Evolutionary conservation across 2,329 filamentous ascomycete genomes (phyloP).

Genomic region (Dendryphion nanum): DNA sequence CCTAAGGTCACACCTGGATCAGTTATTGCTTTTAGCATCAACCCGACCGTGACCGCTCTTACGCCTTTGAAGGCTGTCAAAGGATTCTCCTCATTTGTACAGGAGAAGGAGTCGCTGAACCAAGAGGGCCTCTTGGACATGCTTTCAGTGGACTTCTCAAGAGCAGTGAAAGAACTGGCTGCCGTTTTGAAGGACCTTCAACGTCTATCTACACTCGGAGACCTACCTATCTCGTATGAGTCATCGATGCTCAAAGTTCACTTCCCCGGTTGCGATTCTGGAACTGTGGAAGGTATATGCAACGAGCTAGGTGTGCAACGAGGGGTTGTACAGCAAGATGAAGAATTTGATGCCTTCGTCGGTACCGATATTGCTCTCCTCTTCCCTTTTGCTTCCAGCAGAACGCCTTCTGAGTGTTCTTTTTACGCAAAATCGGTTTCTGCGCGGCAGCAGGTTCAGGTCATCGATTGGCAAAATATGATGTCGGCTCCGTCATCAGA

Average conservation of each 20-base stretch:
- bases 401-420: constrained; percentile 46
- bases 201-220: constrained; percentile 72
- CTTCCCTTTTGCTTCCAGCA: constrained; percentile 80
- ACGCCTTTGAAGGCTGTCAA: constrained; percentile 65
- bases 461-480: constrained; percentile 58
- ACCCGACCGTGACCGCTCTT: constrained; percentile 86
- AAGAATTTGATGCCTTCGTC: constrained; percentile 65
- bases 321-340: constrained; percentile 76
- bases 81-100: constrained; percentile 44
- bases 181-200: constrained; percentile 79
- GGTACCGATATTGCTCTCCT: constrained; percentile 73
- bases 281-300: constrained; percentile 78
- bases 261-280: constrained; percentile 86
- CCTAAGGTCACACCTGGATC: constrained; percentile 66
- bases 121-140: constrained; percentile 80
- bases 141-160: constrained; percentile 83
- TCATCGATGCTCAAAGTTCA: constrained; percentile 71
- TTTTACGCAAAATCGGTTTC: constrained; percentile 45
- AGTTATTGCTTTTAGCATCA: constrained; percentile 83
- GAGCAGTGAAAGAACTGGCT: constrained; percentile 79
- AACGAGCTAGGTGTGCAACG: constrained; percentile 82
- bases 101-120: constrained; percentile 63
- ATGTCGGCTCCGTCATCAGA: constrained; percentile 46
- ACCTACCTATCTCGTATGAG: constrained; percentile 76
- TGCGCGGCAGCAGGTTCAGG: constrained; percentile 37